These are phyloP conservation scores for Amanita exitialis DNA, from an alignment of 768 basidiomycete genomes.

Conservation along the genomic window DNA sequence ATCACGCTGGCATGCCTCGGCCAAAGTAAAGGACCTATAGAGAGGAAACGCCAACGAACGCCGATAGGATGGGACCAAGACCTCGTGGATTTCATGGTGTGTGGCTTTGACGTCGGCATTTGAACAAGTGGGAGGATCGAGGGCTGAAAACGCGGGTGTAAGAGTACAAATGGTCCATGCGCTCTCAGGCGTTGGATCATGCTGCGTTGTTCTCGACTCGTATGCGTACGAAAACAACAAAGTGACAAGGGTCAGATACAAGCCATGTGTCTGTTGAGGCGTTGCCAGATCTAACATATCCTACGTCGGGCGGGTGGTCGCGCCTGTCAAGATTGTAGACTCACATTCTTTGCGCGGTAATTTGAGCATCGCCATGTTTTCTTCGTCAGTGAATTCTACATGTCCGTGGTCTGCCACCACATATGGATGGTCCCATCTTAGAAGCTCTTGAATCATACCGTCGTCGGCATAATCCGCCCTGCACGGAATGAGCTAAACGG, in stretches of 20 bases:
- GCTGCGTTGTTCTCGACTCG: conserved; percentile 66
- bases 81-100: conserved; percentile 34
- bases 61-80: conserved; percentile 57
- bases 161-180: conserved; percentile 77
- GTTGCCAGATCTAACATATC: conserved; percentile 47
- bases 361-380: conserved; percentile 56
- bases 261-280: conserved; percentile 39
- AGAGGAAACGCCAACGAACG: conserved; percentile 70
- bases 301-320: background rate
- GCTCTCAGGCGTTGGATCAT: conserved; percentile 80
- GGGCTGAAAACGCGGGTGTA: conserved; percentile 72
- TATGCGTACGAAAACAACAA: conserved; percentile 77
- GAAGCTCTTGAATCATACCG: conserved; percentile 61
- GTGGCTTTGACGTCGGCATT: conserved; percentile 13
- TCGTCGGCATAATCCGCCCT: conserved; percentile 81
- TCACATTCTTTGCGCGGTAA: conserved; percentile 46
- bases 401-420: conserved; percentile 17
- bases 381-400: conserved; percentile 59
- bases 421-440: conserved; percentile 57
- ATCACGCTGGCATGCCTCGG: conserved; percentile 60
- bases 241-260: conserved; percentile 62
- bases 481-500: conserved; percentile 7
- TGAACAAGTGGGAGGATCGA: conserved; percentile 57
- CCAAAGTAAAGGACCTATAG: conserved; percentile 67
- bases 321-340: conserved; percentile 11